These are phyloP conservation scores for Stagonosporopsis rhizophila DNA, from an alignment of 2,329 filamentous ascomycete species.

Conservation along the genomic window DNA sequence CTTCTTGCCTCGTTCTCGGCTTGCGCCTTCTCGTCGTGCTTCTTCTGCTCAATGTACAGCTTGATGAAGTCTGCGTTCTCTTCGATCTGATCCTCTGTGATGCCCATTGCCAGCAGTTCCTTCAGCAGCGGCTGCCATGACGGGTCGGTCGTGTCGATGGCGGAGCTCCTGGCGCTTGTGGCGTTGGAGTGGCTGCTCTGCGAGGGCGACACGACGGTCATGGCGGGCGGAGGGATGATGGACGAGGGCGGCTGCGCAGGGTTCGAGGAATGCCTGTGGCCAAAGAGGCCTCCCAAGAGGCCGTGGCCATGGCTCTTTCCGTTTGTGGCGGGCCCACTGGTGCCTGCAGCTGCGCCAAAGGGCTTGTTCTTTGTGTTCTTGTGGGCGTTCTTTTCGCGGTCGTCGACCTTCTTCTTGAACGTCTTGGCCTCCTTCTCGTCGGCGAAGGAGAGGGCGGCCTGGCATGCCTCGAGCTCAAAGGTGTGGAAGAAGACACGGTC, in stretches of 20 bases:
- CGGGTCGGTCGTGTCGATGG: slow-evolving; percentile 68
- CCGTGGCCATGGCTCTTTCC: slow-evolving; percentile 52
- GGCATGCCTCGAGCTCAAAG: slow-evolving; percentile 92
- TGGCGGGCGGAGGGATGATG: slow-evolving; percentile 59
- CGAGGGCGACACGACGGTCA: slow-evolving; percentile 49
- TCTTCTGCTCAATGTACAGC: slow-evolving; percentile 69
- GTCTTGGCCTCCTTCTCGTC: slow-evolving; percentile 98
- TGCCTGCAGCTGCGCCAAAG: slow-evolving; percentile 60
- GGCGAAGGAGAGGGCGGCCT: slow-evolving; percentile 88
- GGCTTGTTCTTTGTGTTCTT: slow-evolving; percentile 82
- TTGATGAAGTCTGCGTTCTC: slow-evolving; percentile 74
- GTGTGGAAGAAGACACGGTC: slow-evolving; percentile 97
- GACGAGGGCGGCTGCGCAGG: slow-evolving; percentile 54
- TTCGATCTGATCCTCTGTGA: slow-evolving; percentile 72
- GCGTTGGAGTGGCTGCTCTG: slow-evolving; percentile 44
- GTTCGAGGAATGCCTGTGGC: slow-evolving; percentile 57
- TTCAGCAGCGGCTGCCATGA: slow-evolving; percentile 67
- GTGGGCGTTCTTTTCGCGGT: slow-evolving; percentile 93
- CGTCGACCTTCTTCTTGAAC: slow-evolving; percentile 97
- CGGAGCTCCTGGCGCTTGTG: slow-evolving; percentile 50
- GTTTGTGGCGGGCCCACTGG: slow-evolving; percentile 32
- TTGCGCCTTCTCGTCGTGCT: slow-evolving; percentile 57
- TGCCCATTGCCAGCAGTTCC: slow-evolving; percentile 69
- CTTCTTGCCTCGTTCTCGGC: slow-evolving; percentile 58
- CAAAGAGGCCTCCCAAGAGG: slow-evolving; percentile 60